Evolutionary conservation across 129 eudicot genomes (phyloP).

Genomic region (Dittrichia graveolens): DNA sequence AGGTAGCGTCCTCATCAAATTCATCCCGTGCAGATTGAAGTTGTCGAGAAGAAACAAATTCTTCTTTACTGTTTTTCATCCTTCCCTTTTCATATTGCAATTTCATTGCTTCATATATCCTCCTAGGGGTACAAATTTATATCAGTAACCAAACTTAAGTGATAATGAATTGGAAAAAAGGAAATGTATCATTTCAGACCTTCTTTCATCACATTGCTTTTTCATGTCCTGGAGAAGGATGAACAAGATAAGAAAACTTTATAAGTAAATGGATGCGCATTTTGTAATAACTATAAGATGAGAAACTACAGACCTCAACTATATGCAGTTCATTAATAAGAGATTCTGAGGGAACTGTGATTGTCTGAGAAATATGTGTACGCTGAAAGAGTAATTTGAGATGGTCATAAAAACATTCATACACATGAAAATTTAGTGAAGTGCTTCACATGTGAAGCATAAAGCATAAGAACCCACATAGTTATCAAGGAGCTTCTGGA

Average conservation of each 20-base stretch:
- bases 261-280: constrained; percentile 11
- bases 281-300: constrained; percentile 2
- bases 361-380: constrained; percentile 72
- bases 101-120: constrained; percentile 55
- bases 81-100: constrained; percentile 61
- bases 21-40: constrained; percentile 69
- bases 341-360: constrained; percentile 92
- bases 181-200: constrained; percentile 44
- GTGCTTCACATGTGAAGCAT: neutral
- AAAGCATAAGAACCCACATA: constrained; percentile 54
- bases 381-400: constrained; percentile 61
- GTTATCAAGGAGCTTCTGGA: constrained; percentile 77
- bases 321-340: constrained; percentile 79
- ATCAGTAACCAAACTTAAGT: neutral
- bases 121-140: constrained; percentile 41
- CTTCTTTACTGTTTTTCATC: constrained; percentile 54
- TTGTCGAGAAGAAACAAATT: constrained; percentile 54
- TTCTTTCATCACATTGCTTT: constrained; percentile 70
- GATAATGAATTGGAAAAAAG: constrained; percentile 6
- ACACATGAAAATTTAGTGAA: neutral
- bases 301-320: constrained; percentile 67
- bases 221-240: constrained; percentile 83
- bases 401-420: constrained; percentile 21
- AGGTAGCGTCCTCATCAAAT: constrained; percentile 70
- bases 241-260: constrained; percentile 12